Base-by-base conservation (phyloP, 2,329 filamentous ascomycete genomes). In the Trichoderma asperellum region DNA sequence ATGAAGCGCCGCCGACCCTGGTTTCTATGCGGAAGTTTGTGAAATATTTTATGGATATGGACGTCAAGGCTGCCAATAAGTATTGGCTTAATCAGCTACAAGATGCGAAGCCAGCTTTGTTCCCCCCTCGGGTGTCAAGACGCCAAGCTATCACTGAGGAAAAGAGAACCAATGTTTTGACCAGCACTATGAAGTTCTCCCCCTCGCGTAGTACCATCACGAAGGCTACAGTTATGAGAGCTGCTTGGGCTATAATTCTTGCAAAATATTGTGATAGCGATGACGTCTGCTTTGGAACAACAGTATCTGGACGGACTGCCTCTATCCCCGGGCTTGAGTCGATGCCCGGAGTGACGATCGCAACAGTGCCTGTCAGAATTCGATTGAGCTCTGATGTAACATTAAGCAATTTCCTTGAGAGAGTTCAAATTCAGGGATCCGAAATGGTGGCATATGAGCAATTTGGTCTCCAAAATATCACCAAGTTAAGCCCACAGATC, bases 401-500 rank as follows among this genome's bases (percentile, higher is more conserved):
- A 2, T 2, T 68, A 12, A 35, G 16, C 3, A 29, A 18, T 8
- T 49, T 61, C 14, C 63, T 70, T 8, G 37, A 55, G 5, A 55
- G 43, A 2, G 47, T 68, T 21, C 68, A 70, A 29, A 52, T 63
- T 14, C 66, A 68, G 34, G 57, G 57, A 11, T 53, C 56, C 6
- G 40, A 66, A 55, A 67, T 60, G 68, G 47, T 70, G 16, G 61
- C 47, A 18, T 57, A 56, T 27, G 56, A 66, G n/a, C 62, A 70
- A 5, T 67, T 59, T 55, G 56, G 62, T 21, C 27, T 70, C 18
- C 56, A 57, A 21, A 66, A 70, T 27, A 66, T 60, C 40, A n/a
- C 56, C 21, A 68, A 68, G 37, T 14, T 69, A 35, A 43, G 57
- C 35, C 12, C 43, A 8, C 69, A 74, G 27, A 67, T 73, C 8